Base-by-base conservation (phyloP, 306 rosid genomes). In the Cicer bijugum region DNA sequence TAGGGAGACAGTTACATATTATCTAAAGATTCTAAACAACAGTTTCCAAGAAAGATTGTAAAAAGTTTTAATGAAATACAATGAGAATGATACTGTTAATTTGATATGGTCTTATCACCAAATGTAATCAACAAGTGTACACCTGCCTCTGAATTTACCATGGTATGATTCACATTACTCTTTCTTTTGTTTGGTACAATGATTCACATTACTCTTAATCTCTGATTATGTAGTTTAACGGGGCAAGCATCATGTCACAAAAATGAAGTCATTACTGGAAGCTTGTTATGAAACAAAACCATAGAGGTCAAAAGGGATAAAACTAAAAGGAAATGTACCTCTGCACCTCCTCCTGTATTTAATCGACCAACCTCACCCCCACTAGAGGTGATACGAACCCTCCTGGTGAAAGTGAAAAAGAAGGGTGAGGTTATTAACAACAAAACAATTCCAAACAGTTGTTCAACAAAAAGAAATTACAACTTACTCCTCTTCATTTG, bases 291-390 rank as follows among this genome's bases (percentile, higher is more conserved):
- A 50, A 74, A 43, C 2, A 60, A 74, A 46, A 70, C 33, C 57
- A 79, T 60, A 23, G 12, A 39, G 23, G 42, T 3, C 61, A 75
- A 71, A 64, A 39, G 12, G 38, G 44, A 46, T 12, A 51, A 74
- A 35, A 74, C 46, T 56, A 16, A 81, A 74, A 74, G 46, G 15
- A 17, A 78, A 72, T 10, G 56, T 82, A 95, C 99, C 99, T 95
- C 92, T 71, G 97, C 92, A 56, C 99, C 99, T 71, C 99, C 99
- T 67, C 99, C 99, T 33, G 99, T 90, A 84, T 95, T 95, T 73
- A 95, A 88, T 67, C 99, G 91, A 72, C 97, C 99, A 74, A 95
- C 99, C 85, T 95, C 99, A 48, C 99, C 96, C 16, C 99, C 99
- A 72, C 99, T 90, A 67, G 89, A 78, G 62, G 94, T 88, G 80